A percentile compares a stretch with the other conserved stretches of the same genome.
Conservation (phyloP, 148 eudicot species). For the Diospyros kaki region DNA sequence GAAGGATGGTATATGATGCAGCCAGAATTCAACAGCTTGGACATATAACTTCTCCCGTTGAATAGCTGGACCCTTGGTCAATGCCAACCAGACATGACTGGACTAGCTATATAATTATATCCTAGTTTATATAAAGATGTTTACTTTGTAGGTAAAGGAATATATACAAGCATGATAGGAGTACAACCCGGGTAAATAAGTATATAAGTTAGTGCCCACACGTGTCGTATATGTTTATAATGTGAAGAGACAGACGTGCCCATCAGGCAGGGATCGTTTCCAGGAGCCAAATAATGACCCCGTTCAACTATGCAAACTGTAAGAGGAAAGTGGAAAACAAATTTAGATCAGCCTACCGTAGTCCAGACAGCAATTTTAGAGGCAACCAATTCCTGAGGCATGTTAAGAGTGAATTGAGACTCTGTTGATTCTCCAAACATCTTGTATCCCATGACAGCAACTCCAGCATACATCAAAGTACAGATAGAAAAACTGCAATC, state of each 20-base stretch:
- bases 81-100: too few relatives aligned
- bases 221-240: too few relatives aligned
- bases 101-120: too few relatives aligned
- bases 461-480: constrained; percentile 71
- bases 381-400: constrained; percentile 67
- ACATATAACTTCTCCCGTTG: too few relatives aligned
- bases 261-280: too few relatives aligned
- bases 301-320: not conserved
- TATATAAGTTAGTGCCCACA: too few relatives aligned
- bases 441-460: constrained; percentile 75
- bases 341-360: constrained; percentile 45
- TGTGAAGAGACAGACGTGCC: too few relatives aligned
- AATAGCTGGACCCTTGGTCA: too few relatives aligned
- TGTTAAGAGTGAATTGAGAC: constrained; percentile 91
- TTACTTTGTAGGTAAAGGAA: not conserved
- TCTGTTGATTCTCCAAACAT: constrained; percentile 79
- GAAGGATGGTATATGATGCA: too few relatives aligned
- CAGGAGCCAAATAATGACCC: not conserved
- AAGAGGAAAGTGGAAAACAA: not conserved
- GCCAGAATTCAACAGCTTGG: too few relatives aligned
- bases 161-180: not conserved
- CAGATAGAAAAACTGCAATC: constrained; percentile 62
- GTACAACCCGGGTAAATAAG: not conserved
- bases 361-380: constrained; percentile 95
- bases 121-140: too few relatives aligned